phyloP scores from a whole-genome alignment of 176 grass and related monocot species.

The Puya raimondii region DNA sequence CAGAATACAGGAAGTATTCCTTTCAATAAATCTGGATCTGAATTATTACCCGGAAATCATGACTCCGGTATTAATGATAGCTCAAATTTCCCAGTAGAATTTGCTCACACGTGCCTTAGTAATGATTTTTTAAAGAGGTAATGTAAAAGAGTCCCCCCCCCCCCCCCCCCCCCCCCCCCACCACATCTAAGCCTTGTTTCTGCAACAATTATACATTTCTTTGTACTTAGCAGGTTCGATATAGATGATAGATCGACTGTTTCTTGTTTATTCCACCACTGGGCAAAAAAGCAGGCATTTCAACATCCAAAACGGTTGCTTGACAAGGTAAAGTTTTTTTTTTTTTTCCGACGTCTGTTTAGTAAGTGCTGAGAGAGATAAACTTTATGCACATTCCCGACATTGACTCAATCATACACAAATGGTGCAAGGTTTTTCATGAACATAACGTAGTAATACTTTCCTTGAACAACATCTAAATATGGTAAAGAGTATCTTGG shows the following conservation, averaged over 20 bases:
- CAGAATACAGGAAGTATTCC: constrained; percentile 9
- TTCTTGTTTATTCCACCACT: constrained; percentile 24
- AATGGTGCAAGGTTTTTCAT: background rate
- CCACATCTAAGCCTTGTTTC: background rate
- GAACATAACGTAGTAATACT: too few species aligned
- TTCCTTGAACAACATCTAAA: background rate
- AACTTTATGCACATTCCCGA: background rate
- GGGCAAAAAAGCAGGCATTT: constrained; percentile 23
- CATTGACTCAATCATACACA: background rate
- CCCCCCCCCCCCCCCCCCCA: too few species aligned
- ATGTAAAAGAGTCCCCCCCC: background rate
- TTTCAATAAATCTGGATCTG: background rate
- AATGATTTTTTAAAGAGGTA: constrained; percentile 94
- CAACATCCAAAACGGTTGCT: constrained; percentile 22
- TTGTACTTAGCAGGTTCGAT: constrained; percentile 7
- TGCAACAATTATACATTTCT: background rate
- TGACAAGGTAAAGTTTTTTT: constrained; percentile 14
- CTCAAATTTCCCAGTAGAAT: constrained; percentile 14
- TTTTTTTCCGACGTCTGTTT: background rate
- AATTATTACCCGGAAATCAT: background rate
- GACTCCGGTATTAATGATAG: background rate
- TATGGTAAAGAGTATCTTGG: background rate
- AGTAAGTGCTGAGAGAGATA: background rate
- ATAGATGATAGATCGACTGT: constrained; percentile 17
- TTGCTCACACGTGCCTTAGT: constrained; percentile 39